Percentiles rank a stretch among this genome's conserved stretches.
Conservation (phyloP, 1,284 basidiomycete species). For the Sporisorium exsertum region DNA sequence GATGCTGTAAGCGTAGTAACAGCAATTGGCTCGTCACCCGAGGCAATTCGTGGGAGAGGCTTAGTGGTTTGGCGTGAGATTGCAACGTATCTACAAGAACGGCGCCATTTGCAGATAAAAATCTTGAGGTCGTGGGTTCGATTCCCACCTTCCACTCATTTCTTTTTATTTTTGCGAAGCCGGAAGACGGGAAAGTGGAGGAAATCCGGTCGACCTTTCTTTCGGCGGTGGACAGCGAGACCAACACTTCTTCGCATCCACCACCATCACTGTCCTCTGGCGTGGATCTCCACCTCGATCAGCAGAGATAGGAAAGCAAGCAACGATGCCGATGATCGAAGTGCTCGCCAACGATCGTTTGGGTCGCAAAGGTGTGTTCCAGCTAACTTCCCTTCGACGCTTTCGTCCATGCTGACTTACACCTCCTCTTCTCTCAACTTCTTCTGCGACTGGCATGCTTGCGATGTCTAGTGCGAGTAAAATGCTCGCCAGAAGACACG, state of each 20-base stretch:
- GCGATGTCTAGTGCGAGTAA: slow-evolving; percentile 59
- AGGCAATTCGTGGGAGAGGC: slow-evolving; percentile 48
- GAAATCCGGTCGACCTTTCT: not conserved
- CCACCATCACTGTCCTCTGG: slow-evolving; percentile 6
- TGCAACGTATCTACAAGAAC: slow-evolving; percentile 39
- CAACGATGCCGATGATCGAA: slow-evolving; percentile 73
- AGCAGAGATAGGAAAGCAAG: not conserved
- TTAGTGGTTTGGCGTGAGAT: slow-evolving; percentile 64
- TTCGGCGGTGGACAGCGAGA: not conserved
- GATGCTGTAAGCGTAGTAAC: no score
- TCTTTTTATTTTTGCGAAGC: slow-evolving; percentile 6
- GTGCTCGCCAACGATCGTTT: slow-evolving; percentile 97
- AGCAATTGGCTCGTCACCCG: no score
- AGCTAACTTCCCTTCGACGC: not conserved
- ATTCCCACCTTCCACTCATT: slow-evolving; percentile 58
- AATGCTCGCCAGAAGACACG: slow-evolving; percentile 82
- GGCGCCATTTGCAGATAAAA: slow-evolving; percentile 13
- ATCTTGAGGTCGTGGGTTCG: slow-evolving; percentile 61
- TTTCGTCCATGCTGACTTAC: not conserved
- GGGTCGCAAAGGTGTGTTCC: slow-evolving; percentile 84
- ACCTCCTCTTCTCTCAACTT: not conserved
- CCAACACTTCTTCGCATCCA: slow-evolving; percentile 9
- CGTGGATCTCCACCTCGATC: not conserved
- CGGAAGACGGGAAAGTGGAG: slow-evolving; percentile 31
- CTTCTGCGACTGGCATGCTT: not conserved